Base-by-base conservation (phyloP, 495 filamentous ascomycete genomes). In the Aspergillus cavernicola region DNA sequence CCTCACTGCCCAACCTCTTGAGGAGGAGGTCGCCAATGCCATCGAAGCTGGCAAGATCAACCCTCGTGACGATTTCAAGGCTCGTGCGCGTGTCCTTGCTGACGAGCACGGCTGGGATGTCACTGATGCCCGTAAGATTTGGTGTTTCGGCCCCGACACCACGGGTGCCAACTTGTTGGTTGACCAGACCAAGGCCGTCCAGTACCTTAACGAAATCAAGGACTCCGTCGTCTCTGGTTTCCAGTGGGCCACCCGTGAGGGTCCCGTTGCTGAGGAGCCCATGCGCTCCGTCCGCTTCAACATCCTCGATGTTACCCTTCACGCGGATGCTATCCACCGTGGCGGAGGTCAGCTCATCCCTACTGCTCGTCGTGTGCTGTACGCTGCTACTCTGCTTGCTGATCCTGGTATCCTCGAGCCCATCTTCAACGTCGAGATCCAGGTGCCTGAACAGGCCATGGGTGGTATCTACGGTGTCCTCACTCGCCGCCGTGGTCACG, bases 131-230 rank as follows among this genome's bases (percentile, higher is more conserved):
- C 90, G 93, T 78, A 99, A 99, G 88, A 99, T 99, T 73, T 99
- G 93, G 93, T 92, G 89, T 72, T 99, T 99, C 81, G 93, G 93
- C 75, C 93, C 93, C 61, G 95, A 99, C 74, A 95, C 91, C 68
- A 90, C 77, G 68, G 93, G 93, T 74, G 89, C 93, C 84, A 99
- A 99, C 80, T 77, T 99, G 84, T 80, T 99, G 56, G 86, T 99
- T 66, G 93, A 99, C 75, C 93, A 97, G 85, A 96, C 92, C 79
- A 98, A 98, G 88, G 93, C 93, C 63, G 93, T 99, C 54, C 93
- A 99, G 80, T 99, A 97, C 85, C 81, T 99, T 53, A 92, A 92
- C 81, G 93, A 99, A 88, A 99, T 99, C 84, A 99, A 99, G 86
- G 93, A 99, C 63, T 97, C 93, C 55, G 87, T 99, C 62, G 92